Evolutionary conservation across 495 filamentous ascomycete species (phyloP), one percentile per base, ranked within the genome.

Genomic region (Penicillium bialowiezense): DNA sequence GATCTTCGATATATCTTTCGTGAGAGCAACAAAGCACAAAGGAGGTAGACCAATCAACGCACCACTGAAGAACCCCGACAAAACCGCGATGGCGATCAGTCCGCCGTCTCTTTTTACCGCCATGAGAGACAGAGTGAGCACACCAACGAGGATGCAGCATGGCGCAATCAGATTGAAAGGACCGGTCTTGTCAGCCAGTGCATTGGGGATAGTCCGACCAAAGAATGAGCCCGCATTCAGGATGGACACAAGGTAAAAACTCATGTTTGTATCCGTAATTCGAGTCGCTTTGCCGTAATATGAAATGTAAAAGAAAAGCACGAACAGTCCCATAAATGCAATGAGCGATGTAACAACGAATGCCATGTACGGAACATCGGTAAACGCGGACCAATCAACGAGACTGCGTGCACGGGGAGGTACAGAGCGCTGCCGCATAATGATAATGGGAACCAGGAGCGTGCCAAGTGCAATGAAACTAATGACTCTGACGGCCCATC

Each of bases 381-480:
- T 62, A 44, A 72, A 68, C 15, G 65, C 70, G 1, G 50, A 20
- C 29, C 46, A 52, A 49, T 72, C 68, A 18, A 73, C 23, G 1
- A 64, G 17, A 0, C 39, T 44, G 8, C 67, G 50, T 1, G 53
- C 39, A 17, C 41, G 54, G 3, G 52, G 37, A 0, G 54, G 45
- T 17, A 18, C 24, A 2, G 62, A 33, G 1, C 86, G 71, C 3
- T 75, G 64, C 26, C 53, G 38, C 55, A 81, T 68, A 35, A 68
- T 49, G 15, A 44, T 7, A 29, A 69, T 61, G 0, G 74, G 68
- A 15, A 80, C 43, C 7, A 68, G 8, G 15, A 77, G 50, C 1
- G 73, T 77, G 20, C 37, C 70, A 1, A 82, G 59, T 13, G 68
- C 63, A 4, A 78, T 72, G 53, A 79, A 78, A 12, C 65, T 74